Percentiles rank a stretch among this genome's conserved stretches.
These are phyloP conservation scores for Metschnikowia continentalis DNA, from an alignment of 805 yeast species.

Conservation along the genomic window DNA sequence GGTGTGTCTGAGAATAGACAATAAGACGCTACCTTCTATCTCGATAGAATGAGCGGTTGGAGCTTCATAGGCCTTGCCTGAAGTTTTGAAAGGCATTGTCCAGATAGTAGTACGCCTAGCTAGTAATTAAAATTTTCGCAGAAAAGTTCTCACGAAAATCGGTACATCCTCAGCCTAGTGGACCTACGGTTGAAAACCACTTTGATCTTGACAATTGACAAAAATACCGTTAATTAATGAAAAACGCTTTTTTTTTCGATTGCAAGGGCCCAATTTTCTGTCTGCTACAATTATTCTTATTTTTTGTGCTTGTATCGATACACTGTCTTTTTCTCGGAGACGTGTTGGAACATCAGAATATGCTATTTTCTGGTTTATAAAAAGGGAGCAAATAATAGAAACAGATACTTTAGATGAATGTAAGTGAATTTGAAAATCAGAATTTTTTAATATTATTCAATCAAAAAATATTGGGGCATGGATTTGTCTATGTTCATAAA, in stretches of 20 bases:
- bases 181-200: background rate
- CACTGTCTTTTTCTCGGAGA: too few species aligned
- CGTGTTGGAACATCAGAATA: background rate
- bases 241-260: background rate
- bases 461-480: background rate
- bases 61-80: slow-evolving; percentile 23
- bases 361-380: background rate
- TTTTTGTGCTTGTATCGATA: too few species aligned
- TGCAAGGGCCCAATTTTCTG: background rate
- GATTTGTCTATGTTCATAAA: background rate
- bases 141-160: slow-evolving; percentile 13
- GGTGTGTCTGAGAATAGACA: slow-evolving; percentile 61
- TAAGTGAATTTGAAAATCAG: background rate
- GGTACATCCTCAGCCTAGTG: slow-evolving; percentile 8
- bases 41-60: slow-evolving; percentile 41
- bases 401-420: background rate
- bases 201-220: background rate
- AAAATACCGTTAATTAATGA: background rate
- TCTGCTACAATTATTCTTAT: too few species aligned
- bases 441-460: too few species aligned
- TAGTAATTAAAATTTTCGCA: slow-evolving; percentile 13
- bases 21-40: slow-evolving; percentile 51
- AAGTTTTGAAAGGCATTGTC: slow-evolving; percentile 15
- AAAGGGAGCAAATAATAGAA: background rate
- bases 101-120: background rate